These are phyloP conservation scores for Sungouiozyma ichnusensis DNA, from an alignment of 805 yeast genomes.

Conservation along the genomic window DNA sequence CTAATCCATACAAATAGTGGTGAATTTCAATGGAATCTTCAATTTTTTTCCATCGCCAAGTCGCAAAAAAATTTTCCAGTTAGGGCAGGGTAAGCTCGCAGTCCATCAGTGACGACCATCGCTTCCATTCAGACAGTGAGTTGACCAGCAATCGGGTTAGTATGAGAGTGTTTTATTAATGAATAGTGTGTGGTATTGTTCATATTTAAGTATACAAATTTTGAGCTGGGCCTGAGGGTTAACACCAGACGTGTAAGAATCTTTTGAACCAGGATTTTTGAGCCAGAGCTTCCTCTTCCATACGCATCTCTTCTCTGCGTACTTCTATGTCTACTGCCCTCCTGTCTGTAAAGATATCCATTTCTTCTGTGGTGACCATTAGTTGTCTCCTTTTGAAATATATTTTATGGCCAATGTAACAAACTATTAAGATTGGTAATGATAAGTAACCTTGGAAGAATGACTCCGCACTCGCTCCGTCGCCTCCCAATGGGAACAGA, in stretches of 20 bases:
- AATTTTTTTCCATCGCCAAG: neutral
- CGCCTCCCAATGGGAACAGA: slow-evolving; percentile 52
- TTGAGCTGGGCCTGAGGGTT: slow-evolving; percentile 8
- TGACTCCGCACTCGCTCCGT: slow-evolving; percentile 37
- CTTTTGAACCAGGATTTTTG: slow-evolving; percentile 36
- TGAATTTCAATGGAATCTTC: neutral
- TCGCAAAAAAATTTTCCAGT: neutral
- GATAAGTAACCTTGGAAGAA: slow-evolving; percentile 63
- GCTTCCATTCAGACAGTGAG: too few species aligned
- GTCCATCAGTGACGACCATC: too few species aligned
- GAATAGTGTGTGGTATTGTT: neutral
- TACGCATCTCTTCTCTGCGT: slow-evolving; percentile 38
- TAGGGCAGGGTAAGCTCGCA: neutral
- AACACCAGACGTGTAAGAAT: slow-evolving; percentile 37
- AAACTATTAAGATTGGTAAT: slow-evolving; percentile 49
- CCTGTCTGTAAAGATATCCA: slow-evolving; percentile 52
- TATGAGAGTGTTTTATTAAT: neutral
- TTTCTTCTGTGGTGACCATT: slow-evolving; percentile 35
- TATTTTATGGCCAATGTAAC: slow-evolving; percentile 50
- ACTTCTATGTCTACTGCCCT: slow-evolving; percentile 42
- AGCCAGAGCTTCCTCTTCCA: slow-evolving; percentile 32
- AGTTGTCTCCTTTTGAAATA: slow-evolving; percentile 32
- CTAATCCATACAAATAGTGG: neutral
- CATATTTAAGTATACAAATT: neutral
- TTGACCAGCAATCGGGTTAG: too few species aligned